A percentile compares a stretch with the other conserved stretches of the same genome.
These are phyloP conservation scores for Croton setiger DNA, from an alignment of 441 rosid genomes.

Conservation along the genomic window DNA sequence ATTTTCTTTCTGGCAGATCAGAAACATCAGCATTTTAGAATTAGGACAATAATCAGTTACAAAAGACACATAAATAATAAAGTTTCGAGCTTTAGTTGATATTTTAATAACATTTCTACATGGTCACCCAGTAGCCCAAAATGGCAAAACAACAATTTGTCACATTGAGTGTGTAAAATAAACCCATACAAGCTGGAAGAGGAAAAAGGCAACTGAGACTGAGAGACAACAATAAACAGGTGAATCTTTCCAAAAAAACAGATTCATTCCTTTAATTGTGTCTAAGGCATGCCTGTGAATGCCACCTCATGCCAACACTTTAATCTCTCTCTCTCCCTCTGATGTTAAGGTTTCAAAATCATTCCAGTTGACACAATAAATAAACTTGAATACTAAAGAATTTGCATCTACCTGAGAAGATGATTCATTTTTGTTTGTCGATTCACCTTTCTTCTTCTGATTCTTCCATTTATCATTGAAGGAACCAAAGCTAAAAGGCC, in stretches of 20 bases:
- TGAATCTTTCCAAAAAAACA: neutral
- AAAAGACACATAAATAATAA: neutral
- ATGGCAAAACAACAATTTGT: neutral
- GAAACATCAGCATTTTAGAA: neutral
- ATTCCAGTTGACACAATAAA: neutral
- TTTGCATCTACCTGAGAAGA: constrained; percentile 44
- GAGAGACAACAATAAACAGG: no score
- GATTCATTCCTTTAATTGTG: neutral
- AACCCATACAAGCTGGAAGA: neutral
- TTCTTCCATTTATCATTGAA: constrained; percentile 52
- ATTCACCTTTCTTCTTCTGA: constrained; percentile 43
- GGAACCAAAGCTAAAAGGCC: constrained; percentile 61
- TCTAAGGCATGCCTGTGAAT: neutral
- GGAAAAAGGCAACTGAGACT: neutral
- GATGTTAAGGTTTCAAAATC: neutral
- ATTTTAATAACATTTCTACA: neutral
- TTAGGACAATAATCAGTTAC: neutral
- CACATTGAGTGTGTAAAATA: neutral
- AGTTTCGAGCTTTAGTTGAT: neutral
- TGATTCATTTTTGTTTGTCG: constrained; percentile 33
- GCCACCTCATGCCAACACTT: neutral
- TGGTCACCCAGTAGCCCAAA: neutral
- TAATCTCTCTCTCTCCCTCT: neutral
- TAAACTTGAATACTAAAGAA: constrained; percentile 5
- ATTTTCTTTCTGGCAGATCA: constrained; percentile 42